phyloP scores from a whole-genome alignment of 75 land plant species.

The Pseudotsuga menziesii region DNA sequence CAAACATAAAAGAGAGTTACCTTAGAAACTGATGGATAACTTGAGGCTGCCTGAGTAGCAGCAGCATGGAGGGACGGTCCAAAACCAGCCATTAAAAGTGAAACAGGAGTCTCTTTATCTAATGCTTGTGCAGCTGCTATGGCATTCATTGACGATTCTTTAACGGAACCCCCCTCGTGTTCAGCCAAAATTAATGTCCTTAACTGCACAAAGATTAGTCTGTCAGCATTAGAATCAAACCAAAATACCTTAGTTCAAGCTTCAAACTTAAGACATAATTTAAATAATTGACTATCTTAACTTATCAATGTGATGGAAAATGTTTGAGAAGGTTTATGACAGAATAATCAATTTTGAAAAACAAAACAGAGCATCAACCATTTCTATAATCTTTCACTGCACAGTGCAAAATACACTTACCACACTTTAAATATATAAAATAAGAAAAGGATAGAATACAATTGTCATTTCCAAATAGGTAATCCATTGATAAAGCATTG shows the following conservation, averaged over 20 bases:
- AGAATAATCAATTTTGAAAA: neutral
- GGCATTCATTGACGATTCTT: conserved; percentile 59
- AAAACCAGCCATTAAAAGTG: conserved; percentile 72
- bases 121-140: conserved; percentile 63
- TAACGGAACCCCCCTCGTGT: conserved; percentile 66
- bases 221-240: neutral
- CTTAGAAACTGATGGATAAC: conserved; percentile 70
- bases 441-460: neutral
- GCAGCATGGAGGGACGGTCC: conserved; percentile 63
- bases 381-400: neutral
- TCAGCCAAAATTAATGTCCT: conserved; percentile 78
- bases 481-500: neutral
- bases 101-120: conserved; percentile 50
- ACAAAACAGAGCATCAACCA: neutral
- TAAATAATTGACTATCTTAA: neutral
- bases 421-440: neutral
- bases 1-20: conserved; percentile 18
- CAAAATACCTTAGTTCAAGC: neutral
- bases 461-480: neutral
- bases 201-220: conserved; percentile 28
- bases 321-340: neutral
- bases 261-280: neutral
- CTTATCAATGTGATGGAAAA: neutral
- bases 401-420: neutral
- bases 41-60: conserved; percentile 53